These are phyloP conservation scores for Penicillium antarcticum DNA, from an alignment of 495 filamentous ascomycete species.

Conservation along the genomic window DNA sequence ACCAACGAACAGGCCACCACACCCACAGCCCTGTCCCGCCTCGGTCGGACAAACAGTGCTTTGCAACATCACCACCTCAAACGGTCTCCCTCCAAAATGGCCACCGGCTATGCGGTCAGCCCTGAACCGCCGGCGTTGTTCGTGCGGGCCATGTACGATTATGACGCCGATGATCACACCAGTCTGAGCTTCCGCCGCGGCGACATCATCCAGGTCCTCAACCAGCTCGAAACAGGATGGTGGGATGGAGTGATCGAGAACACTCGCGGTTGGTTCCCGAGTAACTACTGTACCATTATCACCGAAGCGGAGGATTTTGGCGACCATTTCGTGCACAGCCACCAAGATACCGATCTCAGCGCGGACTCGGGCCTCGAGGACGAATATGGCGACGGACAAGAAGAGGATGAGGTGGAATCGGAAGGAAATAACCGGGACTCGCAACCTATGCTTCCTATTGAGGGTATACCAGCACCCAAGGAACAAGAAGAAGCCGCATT, in stretches of 20 bases:
- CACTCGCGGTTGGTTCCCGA: constrained; percentile 96
- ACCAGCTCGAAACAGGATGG: constrained; percentile 96
- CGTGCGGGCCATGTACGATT: constrained; percentile 95
- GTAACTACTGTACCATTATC: constrained; percentile 93
- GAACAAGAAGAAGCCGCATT: constrained; percentile 89
- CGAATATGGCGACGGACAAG: constrained; percentile 67
- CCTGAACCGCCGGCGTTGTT: constrained; percentile 76
- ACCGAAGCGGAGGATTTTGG: constrained; percentile 63
- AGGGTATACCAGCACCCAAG: constrained; percentile 55
- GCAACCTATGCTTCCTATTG: constrained; percentile 60
- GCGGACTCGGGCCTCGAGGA: constrained; percentile 57
- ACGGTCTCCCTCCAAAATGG: constrained; percentile 32
- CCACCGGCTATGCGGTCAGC: constrained; percentile 57
- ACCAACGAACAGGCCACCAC: constrained; percentile 41
- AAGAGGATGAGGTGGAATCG: constrained; percentile 62
- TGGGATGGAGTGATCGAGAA: constrained; percentile 94
- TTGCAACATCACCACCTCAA: constrained; percentile 28
- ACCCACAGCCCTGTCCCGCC: constrained; percentile 30
- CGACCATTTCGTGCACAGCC: constrained; percentile 31
- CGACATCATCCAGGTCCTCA: constrained; percentile 96
- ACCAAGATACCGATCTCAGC: constrained; percentile 53
- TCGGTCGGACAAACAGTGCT: constrained; percentile 29
- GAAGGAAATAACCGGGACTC: constrained; percentile 55
- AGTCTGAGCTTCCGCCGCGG: constrained; percentile 94
- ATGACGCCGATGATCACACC: constrained; percentile 93